Evolutionary conservation across 225 moss, liverwort and hornwort genomes (phyloP).

Genomic region (Thuidium tamariscinum): DNA sequence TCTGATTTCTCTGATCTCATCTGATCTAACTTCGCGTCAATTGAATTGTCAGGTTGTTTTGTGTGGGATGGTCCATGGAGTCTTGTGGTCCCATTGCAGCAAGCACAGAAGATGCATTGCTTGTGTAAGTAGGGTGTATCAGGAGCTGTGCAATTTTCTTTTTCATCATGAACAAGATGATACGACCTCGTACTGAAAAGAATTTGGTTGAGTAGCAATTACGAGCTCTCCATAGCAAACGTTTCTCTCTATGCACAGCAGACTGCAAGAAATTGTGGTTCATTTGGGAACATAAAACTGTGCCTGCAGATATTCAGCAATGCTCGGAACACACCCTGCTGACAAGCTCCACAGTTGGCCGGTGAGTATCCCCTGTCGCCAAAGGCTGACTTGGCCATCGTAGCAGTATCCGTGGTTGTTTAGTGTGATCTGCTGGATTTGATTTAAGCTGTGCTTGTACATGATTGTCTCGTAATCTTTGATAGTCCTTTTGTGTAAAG

Average conservation of each 20-base stretch:
- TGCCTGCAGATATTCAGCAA: constrained; percentile 38
- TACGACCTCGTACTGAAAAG: neutral
- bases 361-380: constrained; percentile 9
- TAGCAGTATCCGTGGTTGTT: neutral
- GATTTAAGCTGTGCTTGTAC: neutral
- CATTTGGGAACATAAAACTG: neutral
- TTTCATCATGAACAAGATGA: neutral
- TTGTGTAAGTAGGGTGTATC: constrained; percentile 43
- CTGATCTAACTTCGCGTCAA: neutral
- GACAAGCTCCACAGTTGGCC: constrained; percentile 46
- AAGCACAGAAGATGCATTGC: constrained; percentile 72
- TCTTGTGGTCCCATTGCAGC: constrained; percentile 86
- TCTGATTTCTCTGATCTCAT: neutral
- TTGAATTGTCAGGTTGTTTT: constrained; percentile 45
- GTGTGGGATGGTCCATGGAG: constrained; percentile 97
- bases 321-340: constrained; percentile 32
- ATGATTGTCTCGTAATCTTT: neutral
- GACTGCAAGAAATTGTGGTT: neutral
- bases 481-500: neutral
- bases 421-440: neutral
- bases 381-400: neutral
- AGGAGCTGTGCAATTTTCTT: neutral
- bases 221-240: neutral
- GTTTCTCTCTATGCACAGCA: neutral
- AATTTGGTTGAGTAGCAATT: neutral